phyloP scores from a whole-genome alignment of 345 rosid genomes.

The Acer negundo region DNA sequence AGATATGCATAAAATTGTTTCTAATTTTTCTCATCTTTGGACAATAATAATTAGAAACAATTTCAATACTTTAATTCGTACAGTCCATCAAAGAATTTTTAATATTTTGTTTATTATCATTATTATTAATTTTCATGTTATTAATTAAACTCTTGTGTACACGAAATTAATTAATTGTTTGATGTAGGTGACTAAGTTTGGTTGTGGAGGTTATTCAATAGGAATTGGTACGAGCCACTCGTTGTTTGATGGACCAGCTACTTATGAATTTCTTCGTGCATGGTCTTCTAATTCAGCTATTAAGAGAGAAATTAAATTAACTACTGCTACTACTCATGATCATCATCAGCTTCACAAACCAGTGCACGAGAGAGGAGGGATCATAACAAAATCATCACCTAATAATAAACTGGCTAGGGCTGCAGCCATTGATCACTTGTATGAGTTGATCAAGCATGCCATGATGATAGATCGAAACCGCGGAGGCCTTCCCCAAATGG shows the following conservation, averaged over 20 bases:
- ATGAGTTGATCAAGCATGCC: constrained; percentile 56
- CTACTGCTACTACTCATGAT: not conserved
- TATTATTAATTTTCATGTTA: not conserved
- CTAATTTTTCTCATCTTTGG: not conserved
- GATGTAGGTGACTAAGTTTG: constrained; percentile 63
- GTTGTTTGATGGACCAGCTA: constrained; percentile 64
- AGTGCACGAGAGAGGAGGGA: constrained; percentile 59
- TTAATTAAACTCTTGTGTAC: not conserved
- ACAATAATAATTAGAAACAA: not conserved
- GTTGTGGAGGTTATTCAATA: constrained; percentile 67
- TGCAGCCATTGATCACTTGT: constrained; percentile 65
- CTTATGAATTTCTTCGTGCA: constrained; percentile 49
- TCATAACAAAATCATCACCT: constrained; percentile 19
- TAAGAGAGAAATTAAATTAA: constrained; percentile 17
- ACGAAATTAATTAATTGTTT: not conserved
- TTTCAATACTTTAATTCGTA: not conserved
- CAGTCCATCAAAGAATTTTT: not conserved
- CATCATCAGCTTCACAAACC: constrained; percentile 32
- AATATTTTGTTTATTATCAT: no score
- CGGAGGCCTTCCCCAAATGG: constrained; percentile 10
- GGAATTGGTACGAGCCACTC: constrained; percentile 71
- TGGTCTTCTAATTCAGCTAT: constrained; percentile 54
- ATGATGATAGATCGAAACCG: constrained; percentile 22
- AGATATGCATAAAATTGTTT: not conserved
- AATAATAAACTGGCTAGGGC: constrained; percentile 27